Conservation (phyloP, 2,329 filamentous ascomycete species). For the Epichloe sp. region DNA sequence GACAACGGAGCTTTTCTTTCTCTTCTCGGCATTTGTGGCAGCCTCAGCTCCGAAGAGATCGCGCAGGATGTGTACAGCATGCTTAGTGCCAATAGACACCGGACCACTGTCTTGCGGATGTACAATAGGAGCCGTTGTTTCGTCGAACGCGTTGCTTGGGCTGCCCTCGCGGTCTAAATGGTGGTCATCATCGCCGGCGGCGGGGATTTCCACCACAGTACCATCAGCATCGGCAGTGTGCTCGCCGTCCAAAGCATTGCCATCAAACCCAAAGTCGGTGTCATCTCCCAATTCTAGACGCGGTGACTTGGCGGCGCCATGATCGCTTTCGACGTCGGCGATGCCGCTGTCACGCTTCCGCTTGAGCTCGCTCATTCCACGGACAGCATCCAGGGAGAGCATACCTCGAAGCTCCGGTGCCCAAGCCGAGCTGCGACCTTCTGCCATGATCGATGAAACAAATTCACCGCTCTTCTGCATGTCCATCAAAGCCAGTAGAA, state of each 20-base stretch:
- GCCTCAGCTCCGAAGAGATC: conserved; percentile 71
- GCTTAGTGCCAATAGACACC: conserved; percentile 82
- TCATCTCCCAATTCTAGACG: conserved; percentile 57
- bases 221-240: conserved; percentile 43
- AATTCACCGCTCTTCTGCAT: conserved; percentile 88
- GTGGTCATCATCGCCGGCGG: conserved; percentile 31
- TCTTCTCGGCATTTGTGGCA: conserved; percentile 54
- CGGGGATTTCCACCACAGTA: conserved; percentile 52
- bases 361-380: conserved; percentile 69
- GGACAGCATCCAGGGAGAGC: conserved; percentile 72
- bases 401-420: conserved; percentile 88
- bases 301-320: conserved; percentile 52
- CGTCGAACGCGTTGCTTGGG: conserved; percentile 56
- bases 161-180: conserved; percentile 29
- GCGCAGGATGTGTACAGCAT: conserved; percentile 86
- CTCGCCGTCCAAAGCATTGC: conserved; percentile 36
- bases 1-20: conserved; percentile 63
- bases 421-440: conserved; percentile 67
- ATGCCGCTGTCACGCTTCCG: conserved; percentile 85
- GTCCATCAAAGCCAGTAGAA: conserved; percentile 75
- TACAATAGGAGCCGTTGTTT: conserved; percentile 60
- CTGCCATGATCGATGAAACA: conserved; percentile 73
- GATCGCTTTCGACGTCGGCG: conserved; percentile 61
- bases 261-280: conserved; percentile 37
- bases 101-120: conserved; percentile 76